Conservation (phyloP, 2,329 filamentous ascomycete genomes). For the Immersiporthe knoxdaviesiana region DNA sequence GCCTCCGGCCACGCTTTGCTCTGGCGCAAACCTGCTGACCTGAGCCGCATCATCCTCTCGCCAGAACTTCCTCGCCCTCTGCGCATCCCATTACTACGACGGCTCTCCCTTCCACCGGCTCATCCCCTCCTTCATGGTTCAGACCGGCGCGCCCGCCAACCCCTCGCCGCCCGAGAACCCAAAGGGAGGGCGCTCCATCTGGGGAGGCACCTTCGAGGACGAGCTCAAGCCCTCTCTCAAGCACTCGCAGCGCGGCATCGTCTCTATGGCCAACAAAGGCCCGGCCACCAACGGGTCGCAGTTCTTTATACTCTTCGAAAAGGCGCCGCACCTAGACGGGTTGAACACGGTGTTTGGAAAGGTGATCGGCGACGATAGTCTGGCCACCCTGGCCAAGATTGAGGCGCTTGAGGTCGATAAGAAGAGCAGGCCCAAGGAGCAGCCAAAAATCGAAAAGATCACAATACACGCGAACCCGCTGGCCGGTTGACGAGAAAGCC, state of each 20-base stretch:
- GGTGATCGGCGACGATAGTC: constrained; percentile 66
- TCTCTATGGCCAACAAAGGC: constrained; percentile 81
- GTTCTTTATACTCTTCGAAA: constrained; percentile 80
- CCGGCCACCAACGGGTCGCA: constrained; percentile 75
- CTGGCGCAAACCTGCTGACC: constrained; percentile 13
- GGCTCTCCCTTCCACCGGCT: constrained; percentile 77
- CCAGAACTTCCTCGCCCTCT: constrained; percentile 86
- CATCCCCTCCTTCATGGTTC: constrained; percentile 80
- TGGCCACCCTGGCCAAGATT: constrained; percentile 69
- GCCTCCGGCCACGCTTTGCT: not conserved
- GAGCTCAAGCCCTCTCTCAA: constrained; percentile 74
- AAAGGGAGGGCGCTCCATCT: constrained; percentile 74
- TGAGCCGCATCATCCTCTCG: not conserved
- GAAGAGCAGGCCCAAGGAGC: constrained; percentile 73
- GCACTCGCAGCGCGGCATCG: constrained; percentile 69
- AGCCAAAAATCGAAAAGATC: constrained; percentile 67
- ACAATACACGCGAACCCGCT: constrained; percentile 81
- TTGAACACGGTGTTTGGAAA: constrained; percentile 85
- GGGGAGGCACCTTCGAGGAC: constrained; percentile 74
- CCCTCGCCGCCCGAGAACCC: constrained; percentile 58
- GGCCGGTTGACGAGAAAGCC: constrained; percentile 53
- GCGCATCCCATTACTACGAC: constrained; percentile 78
- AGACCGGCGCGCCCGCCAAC: constrained; percentile 68
- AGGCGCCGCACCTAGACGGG: constrained; percentile 79
- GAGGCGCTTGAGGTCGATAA: constrained; percentile 75